phyloP scores from a whole-genome alignment of 345 rosid species.

The Hypericum androsaemum region DNA sequence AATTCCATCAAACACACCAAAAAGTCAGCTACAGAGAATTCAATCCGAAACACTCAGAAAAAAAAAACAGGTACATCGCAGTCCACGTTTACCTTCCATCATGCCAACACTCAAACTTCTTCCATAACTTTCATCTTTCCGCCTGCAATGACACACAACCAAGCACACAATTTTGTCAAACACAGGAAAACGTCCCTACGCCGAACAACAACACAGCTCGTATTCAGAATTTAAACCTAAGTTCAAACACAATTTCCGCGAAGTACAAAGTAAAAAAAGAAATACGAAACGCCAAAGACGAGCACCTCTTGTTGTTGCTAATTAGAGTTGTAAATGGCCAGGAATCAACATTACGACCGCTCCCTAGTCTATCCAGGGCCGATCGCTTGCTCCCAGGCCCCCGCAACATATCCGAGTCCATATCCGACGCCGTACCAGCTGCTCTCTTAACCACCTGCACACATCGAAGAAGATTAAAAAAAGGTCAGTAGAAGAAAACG shows the following conservation, averaged over 20 bases:
- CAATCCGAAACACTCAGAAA: slow-evolving; percentile 15
- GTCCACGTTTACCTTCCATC: slow-evolving; percentile 31
- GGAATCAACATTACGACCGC: slow-evolving; percentile 30
- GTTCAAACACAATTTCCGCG: neutral
- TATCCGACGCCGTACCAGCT: slow-evolving; percentile 33
- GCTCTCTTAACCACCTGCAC: slow-evolving; percentile 77
- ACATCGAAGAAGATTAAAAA: too few species aligned
- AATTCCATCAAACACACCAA: slow-evolving; percentile 18
- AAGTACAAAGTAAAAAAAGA: neutral
- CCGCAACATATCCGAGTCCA: slow-evolving; percentile 26
- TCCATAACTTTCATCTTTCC: slow-evolving; percentile 38
- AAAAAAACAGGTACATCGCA: slow-evolving; percentile 4
- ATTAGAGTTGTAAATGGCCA: slow-evolving; percentile 21
- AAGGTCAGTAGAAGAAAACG: too few species aligned
- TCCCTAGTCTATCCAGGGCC: slow-evolving; percentile 73
- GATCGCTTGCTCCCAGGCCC: slow-evolving; percentile 63
- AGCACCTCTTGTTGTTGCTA: slow-evolving; percentile 50
- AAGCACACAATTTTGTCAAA: slow-evolving; percentile 6
- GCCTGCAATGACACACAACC: slow-evolving; percentile 43
- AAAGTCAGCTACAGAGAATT: slow-evolving; percentile 29
- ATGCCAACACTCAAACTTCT: slow-evolving; percentile 31
- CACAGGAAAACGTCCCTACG: neutral
- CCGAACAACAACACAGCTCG: neutral
- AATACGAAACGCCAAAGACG: slow-evolving; percentile 6
- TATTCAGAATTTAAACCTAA: neutral